Percentiles rank a stretch among this genome's conserved stretches.
Conservation (phyloP, 805 yeast genomes). For the Cephaloascus fragrans region DNA sequence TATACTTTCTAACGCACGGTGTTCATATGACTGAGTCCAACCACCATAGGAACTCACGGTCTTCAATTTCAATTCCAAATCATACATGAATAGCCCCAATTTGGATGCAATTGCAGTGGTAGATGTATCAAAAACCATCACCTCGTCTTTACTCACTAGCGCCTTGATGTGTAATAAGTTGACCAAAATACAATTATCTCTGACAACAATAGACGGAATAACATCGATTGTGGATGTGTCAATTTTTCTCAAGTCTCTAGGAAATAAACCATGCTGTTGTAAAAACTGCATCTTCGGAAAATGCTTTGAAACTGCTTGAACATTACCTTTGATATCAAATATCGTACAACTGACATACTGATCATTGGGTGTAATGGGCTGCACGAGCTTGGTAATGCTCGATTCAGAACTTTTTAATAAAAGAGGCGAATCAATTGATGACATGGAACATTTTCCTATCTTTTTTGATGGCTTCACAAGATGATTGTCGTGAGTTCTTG, state of each 20-base stretch:
- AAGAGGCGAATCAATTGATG: background rate
- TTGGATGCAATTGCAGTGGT: slow-evolving; percentile 58
- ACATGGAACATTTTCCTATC: too few species aligned
- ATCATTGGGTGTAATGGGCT: slow-evolving; percentile 38
- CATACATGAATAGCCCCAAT: slow-evolving; percentile 74
- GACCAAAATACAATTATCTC: slow-evolving; percentile 68
- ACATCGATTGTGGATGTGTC: slow-evolving; percentile 70
- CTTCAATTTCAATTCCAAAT: slow-evolving; percentile 65
- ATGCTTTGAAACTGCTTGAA: slow-evolving; percentile 59
- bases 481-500: too few species aligned
- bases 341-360: slow-evolving; percentile 69
- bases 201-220: slow-evolving; percentile 80
- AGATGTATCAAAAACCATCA: slow-evolving; percentile 75
- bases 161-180: slow-evolving; percentile 87
- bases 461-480: too few species aligned
- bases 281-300: slow-evolving; percentile 68
- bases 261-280: slow-evolving; percentile 61
- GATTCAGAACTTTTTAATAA: background rate
- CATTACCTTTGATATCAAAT: slow-evolving; percentile 60
- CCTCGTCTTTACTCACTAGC: slow-evolving; percentile 67
- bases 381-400: slow-evolving; percentile 12
- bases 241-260: slow-evolving; percentile 80
- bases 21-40: slow-evolving; percentile 55
- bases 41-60: slow-evolving; percentile 7
- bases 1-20: slow-evolving; percentile 75